Conservation (phyloP, 768 basidiomycete species). For the Candolleomyces efflorescens region DNA sequence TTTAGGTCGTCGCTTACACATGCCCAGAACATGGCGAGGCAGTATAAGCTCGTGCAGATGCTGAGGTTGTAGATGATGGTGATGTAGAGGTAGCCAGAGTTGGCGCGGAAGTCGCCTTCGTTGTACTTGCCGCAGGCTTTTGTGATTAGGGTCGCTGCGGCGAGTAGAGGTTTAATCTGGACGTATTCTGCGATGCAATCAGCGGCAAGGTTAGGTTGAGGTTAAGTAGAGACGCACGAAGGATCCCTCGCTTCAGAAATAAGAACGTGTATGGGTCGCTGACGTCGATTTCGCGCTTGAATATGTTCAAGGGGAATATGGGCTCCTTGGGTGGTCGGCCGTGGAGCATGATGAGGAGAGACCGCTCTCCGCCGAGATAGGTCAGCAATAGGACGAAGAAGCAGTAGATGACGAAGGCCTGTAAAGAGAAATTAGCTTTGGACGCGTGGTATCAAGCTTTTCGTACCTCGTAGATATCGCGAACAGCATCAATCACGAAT, state of each 20-base stretch:
- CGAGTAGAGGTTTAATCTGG: constrained; percentile 90
- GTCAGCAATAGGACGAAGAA: constrained; percentile 81
- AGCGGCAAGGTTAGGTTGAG: background rate
- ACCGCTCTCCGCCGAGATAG: constrained; percentile 91
- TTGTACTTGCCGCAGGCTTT: constrained; percentile 85
- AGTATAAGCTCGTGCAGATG: constrained; percentile 80
- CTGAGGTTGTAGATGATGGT: constrained; percentile 81
- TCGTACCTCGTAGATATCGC: constrained; percentile 93
- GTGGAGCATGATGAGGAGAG: constrained; percentile 86
- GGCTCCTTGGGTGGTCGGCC: constrained; percentile 87
- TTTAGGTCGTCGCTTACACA: constrained; percentile 85
- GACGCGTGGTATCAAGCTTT: background rate
- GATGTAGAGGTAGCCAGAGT: constrained; percentile 90
- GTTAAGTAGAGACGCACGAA: constrained; percentile 53
- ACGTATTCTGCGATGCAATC: constrained; percentile 76
- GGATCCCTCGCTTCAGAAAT: constrained; percentile 89
- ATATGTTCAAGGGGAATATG: constrained; percentile 81
- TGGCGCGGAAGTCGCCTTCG: constrained; percentile 81
- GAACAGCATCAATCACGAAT: constrained; percentile 91
- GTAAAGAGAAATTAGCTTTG: background rate
- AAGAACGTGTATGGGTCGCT: constrained; percentile 95
- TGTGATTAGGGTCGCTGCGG: constrained; percentile 76
- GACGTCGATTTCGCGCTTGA: constrained; percentile 82
- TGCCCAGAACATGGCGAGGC: constrained; percentile 96
- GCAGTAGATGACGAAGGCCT: constrained; percentile 95